phyloP scores from a whole-genome alignment of 2,329 filamentous ascomycete species.

The Sporothrix phasma region DNA sequence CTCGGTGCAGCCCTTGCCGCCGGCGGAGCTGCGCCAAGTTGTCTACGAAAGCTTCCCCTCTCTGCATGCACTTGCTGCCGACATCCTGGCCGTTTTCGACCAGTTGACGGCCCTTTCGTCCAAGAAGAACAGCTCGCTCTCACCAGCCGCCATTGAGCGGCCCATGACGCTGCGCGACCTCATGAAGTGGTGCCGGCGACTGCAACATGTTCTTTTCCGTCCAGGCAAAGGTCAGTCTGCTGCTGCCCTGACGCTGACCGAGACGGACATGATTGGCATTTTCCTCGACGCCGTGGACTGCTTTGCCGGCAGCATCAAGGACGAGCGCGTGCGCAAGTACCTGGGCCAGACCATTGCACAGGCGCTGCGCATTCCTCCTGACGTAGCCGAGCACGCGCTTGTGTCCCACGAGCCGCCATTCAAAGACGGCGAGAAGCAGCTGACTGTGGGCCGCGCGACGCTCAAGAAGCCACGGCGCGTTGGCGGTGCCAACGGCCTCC shows the following conservation, averaged over 20 bases:
- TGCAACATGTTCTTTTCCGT: slow-evolving; percentile 54
- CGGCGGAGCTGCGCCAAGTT: slow-evolving; percentile 64
- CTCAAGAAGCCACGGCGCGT: slow-evolving; percentile 47
- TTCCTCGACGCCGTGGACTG: slow-evolving; percentile 91
- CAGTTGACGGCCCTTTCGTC: slow-evolving; percentile 34
- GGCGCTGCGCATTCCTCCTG: slow-evolving; percentile 76
- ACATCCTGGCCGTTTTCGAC: slow-evolving; percentile 50
- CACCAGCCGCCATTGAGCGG: slow-evolving; percentile 33
- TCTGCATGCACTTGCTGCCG: slow-evolving; percentile 51
- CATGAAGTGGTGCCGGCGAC: slow-evolving; percentile 79
- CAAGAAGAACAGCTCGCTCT: background rate
- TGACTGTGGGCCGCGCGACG: slow-evolving; percentile 57
- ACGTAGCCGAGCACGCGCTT: slow-evolving; percentile 70
- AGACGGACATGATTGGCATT: slow-evolving; percentile 67
- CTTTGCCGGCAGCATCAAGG: slow-evolving; percentile 73
- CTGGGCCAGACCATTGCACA: slow-evolving; percentile 67
- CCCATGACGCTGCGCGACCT: slow-evolving; percentile 57
- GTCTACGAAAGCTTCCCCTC: slow-evolving; percentile 61
- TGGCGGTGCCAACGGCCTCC: slow-evolving; percentile 15
- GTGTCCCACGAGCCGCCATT: slow-evolving; percentile 61
- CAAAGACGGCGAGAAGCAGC: slow-evolving; percentile 46
- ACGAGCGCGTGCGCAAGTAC: slow-evolving; percentile 46
- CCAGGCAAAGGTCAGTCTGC: slow-evolving; percentile 43
- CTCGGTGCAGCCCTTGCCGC: slow-evolving; percentile 54
- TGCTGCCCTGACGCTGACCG: slow-evolving; percentile 45